A percentile compares a stretch with the other conserved stretches of the same genome.
These are phyloP conservation scores for Lasiodiplodia sp. DNA, from an alignment of 2,329 filamentous ascomycete species.

Conservation along the genomic window DNA sequence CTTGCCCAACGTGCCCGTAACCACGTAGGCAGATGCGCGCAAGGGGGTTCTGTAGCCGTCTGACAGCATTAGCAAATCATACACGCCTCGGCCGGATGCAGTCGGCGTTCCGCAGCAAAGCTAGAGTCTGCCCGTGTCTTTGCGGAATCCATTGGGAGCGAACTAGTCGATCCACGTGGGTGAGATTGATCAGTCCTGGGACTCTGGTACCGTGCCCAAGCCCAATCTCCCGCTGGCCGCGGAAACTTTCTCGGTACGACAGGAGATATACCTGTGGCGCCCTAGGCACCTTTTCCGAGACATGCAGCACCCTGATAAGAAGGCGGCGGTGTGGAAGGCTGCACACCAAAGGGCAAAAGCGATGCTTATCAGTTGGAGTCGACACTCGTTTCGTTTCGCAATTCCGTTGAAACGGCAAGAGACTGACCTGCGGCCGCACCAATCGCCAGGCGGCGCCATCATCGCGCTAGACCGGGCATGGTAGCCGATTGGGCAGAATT, in stretches of 20 bases:
- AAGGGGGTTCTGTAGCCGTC: slow-evolving; percentile 10
- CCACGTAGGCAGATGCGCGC: not conserved
- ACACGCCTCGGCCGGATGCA: not conserved
- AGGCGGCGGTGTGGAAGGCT: not conserved
- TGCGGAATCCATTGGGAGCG: not conserved
- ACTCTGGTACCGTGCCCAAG: slow-evolving; percentile 17
- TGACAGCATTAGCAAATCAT: not conserved
- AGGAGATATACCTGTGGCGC: not conserved
- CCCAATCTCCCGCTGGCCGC: slow-evolving; percentile 6
- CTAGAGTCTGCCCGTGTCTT: not conserved
- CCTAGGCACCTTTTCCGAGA: slow-evolving; percentile 17
- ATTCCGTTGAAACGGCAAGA: slow-evolving; percentile 20
- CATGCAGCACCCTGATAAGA: slow-evolving; percentile 7
- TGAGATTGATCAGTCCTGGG: not conserved
- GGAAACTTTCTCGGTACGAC: slow-evolving; percentile 9
- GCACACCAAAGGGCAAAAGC: not conserved
- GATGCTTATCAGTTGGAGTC: slow-evolving; percentile 4
- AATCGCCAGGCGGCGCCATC: not conserved
- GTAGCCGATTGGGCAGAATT: slow-evolving; percentile 5
- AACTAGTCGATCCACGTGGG: slow-evolving; percentile 17
- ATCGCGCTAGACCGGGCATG: not conserved
- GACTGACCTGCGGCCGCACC: not conserved
- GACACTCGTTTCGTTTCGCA: not conserved
- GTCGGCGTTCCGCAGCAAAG: slow-evolving; percentile 7
- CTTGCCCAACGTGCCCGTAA: slow-evolving; percentile 8